Conservation (phyloP, 176 grass and related monocot genomes). For the Themeda triandra region DNA sequence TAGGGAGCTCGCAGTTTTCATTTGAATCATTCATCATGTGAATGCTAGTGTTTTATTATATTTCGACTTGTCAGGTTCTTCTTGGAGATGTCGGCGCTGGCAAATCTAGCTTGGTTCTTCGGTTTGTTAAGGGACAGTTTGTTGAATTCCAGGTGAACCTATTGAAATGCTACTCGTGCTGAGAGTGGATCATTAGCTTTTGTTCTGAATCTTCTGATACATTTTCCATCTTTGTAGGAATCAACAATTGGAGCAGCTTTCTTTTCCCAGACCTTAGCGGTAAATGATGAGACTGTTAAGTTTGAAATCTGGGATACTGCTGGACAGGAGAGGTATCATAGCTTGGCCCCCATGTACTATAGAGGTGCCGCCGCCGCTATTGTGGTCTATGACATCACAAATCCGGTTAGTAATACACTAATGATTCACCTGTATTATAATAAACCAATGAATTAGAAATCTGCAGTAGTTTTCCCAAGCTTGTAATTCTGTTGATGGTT, state of each 20-base stretch:
- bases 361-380: conserved; percentile 87
- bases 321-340: conserved; percentile 97
- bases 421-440: not conserved
- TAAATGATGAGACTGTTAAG: conserved; percentile 88
- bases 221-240: conserved; percentile 53
- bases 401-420: conserved; percentile 55
- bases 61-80: conserved; percentile 59
- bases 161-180: not conserved
- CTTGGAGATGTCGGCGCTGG: conserved; percentile 93
- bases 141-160: conserved; percentile 81
- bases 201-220: conserved; percentile 12
- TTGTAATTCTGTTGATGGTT: not conserved
- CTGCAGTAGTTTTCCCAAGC: not conserved
- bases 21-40: not conserved
- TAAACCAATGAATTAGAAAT: not conserved
- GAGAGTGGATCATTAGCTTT: not conserved
- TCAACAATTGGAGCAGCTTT: conserved; percentile 96
- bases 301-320: conserved; percentile 99
- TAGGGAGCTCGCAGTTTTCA: not conserved
- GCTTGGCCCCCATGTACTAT: conserved; percentile 98
- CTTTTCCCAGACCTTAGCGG: conserved; percentile 86
- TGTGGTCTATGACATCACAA: conserved; percentile 94
- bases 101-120: conserved; percentile 93
- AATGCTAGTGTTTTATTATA: not conserved
- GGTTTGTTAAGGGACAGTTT: conserved; percentile 92